Base-by-base conservation (phyloP, 202 grass and related monocot species). In the Miscanthus sacchariflorus region DNA sequence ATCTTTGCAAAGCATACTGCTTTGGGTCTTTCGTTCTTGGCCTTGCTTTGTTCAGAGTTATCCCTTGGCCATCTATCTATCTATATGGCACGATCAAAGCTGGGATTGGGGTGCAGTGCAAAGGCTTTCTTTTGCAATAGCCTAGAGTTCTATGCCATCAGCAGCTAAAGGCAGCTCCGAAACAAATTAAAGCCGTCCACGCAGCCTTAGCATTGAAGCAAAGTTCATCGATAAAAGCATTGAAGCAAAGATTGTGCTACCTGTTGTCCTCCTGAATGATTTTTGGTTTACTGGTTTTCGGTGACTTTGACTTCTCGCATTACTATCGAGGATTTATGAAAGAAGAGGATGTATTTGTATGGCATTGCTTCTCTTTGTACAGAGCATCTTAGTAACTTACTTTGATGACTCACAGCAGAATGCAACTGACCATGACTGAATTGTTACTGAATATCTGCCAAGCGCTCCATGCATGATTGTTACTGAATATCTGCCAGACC, bases 131-230 rank as follows among this genome's bases (percentile, higher is more conserved):
- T 90, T 74, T 43, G 80, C 56, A 48, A 79, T 61, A 80, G 81
- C 74, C 18, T 40, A 36, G 36, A 81, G 58, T 12, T 61, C 52
- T 58, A 74, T 67, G 56, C 12, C 58, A 85, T 44, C 58, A 54
- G 71, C 59, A 69, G 58, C 1, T 74, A 90, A 33, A 33, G 30
- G 30, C 30, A 33, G 30, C 30, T 33, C 30, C 30, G 30, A 33
- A 33, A 33, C 30, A 33, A 33, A 33, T 33, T 33, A 33, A 33
- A 90, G 81, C 66, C 74, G 2, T 68, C 68, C 46, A 49, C 79
- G 21, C 74, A 87, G 68, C 76, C 85, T 87, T 90, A 84, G 45
- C 85, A 87, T 84, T 90, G 80, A 87, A 83, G 84, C 43, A 87
- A 87, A 79, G 79, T 18, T 83, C 48, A 6, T 82, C 65, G 45